Conservation (phyloP, 1,139 yeast species). For the Debaryomyces subglobosus region DNA sequence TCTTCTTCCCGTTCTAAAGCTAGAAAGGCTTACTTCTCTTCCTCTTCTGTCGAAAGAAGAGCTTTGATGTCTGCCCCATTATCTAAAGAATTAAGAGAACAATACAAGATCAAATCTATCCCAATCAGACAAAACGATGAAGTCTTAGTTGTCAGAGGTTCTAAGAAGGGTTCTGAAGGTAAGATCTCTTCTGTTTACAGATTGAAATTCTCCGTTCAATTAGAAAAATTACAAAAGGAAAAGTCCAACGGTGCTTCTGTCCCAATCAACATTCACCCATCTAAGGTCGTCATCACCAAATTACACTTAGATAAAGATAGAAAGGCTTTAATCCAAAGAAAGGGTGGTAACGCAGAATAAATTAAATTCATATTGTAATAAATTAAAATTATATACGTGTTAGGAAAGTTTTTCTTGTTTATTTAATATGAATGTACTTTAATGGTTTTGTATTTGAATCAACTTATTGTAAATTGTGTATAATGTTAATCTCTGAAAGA, state of each 20-base stretch:
- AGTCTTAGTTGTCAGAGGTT: conserved; percentile 96
- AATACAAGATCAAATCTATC: conserved; percentile 93
- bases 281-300: conserved; percentile 98
- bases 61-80: conserved; percentile 96
- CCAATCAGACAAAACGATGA: conserved; percentile 99
- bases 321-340: conserved; percentile 85
- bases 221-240: conserved; percentile 97
- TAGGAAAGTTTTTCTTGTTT: conserved; percentile 47
- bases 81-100: conserved; percentile 98
- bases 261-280: conserved; percentile 97
- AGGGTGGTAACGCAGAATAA: conserved; percentile 43
- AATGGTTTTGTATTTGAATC: conserved; percentile 16
- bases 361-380: conserved; percentile 16
- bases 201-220: conserved; percentile 95
- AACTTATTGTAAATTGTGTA: not conserved
- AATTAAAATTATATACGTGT: conserved; percentile 37
- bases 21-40: conserved; percentile 99
- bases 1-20: conserved; percentile 99
- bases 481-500: not conserved
- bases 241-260: conserved; percentile 98
- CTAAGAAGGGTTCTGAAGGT: conserved; percentile 99
- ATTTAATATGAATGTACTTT: conserved; percentile 28
- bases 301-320: conserved; percentile 98
- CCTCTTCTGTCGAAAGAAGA: conserved; percentile 97
- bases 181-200: conserved; percentile 98